These are phyloP conservation scores for Anethum foeniculum DNA, from an alignment of 140 eudicot species.

Conservation along the genomic window DNA sequence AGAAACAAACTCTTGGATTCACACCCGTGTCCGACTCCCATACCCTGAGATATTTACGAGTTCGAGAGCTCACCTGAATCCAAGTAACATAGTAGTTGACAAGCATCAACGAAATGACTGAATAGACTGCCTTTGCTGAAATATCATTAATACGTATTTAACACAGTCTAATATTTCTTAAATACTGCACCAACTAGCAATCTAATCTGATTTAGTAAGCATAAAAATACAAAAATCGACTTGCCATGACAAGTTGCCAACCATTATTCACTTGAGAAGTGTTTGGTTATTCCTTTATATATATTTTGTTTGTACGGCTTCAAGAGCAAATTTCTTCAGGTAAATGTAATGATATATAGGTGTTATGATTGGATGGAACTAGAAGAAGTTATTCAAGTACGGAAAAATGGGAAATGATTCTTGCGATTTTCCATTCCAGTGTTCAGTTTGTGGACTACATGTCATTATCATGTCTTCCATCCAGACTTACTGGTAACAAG, in stretches of 20 bases:
- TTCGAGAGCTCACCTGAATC: too few relatives aligned
- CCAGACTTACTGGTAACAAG: conserved; percentile 46
- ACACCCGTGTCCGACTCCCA: too few relatives aligned
- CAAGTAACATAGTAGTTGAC: not conserved
- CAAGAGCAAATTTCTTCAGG: conserved; percentile 12
- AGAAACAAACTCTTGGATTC: too few relatives aligned
- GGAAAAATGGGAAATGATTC: conserved; percentile 34
- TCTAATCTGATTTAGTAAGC: not conserved
- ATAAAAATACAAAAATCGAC: not conserved
- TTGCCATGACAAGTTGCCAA: not conserved
- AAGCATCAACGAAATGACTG: conserved; percentile 24
- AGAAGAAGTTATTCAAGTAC: conserved; percentile 21
- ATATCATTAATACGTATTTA: not conserved
- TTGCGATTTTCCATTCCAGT: conserved; percentile 41
- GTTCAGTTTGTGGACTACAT: conserved; percentile 31
- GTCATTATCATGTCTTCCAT: conserved; percentile 36
- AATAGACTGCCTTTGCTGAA: conserved; percentile 2
- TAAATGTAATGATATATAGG: conserved; percentile 15
- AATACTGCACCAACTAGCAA: too few relatives aligned
- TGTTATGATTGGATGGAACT: conserved; percentile 26
- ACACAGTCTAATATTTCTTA: not conserved
- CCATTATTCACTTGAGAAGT: not conserved
- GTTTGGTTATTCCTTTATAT: not conserved
- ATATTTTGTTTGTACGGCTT: conserved; percentile 14
- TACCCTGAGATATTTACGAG: too few relatives aligned